Evolutionary conservation across 176 grass and related monocot species (phyloP).

Genomic region (Cocos nucifera): DNA sequence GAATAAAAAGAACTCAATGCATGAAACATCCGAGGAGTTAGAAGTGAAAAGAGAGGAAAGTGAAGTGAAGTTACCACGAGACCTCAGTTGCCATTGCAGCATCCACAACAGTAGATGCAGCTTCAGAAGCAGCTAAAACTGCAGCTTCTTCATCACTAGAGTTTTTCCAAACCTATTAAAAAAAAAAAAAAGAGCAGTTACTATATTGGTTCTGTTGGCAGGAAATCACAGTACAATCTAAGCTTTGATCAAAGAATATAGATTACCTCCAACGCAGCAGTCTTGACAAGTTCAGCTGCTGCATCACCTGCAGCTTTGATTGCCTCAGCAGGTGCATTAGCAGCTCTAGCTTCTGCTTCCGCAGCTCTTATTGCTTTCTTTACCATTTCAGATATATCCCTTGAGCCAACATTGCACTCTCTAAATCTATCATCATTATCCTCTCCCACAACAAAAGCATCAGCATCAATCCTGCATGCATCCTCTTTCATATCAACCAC

Average conservation of each 20-base stretch:
- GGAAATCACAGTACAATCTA: no score
- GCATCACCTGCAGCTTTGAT: conserved; percentile 96
- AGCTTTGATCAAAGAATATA: not conserved
- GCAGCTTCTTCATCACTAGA: conserved; percentile 58
- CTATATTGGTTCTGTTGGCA: no score
- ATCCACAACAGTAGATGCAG: conserved; percentile 78
- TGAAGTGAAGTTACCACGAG: conserved; percentile 39
- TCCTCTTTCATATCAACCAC: conserved; percentile 8
- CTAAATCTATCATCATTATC: conserved; percentile 67
- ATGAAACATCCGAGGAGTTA: no score
- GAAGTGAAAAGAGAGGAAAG: no score
- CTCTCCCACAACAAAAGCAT: conserved; percentile 30
- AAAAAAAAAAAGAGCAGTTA: conserved; percentile 1
- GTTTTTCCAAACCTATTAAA: conserved; percentile 64
- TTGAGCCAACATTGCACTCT: conserved; percentile 87
- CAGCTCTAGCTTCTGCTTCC: conserved; percentile 70
- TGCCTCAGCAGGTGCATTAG: conserved; percentile 74
- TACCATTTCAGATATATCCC: conserved; percentile 90
- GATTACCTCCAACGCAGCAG: conserved; percentile 81
- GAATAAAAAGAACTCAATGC: no score
- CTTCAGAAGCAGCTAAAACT: conserved; percentile 58
- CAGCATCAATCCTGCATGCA: conserved; percentile 10
- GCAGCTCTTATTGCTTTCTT: conserved; percentile 83
- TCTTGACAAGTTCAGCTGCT: conserved; percentile 91
- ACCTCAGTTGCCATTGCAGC: conserved; percentile 79